Conservation (phyloP, 805 yeast genomes). For the Saccharomycodes ludwigii region DNA sequence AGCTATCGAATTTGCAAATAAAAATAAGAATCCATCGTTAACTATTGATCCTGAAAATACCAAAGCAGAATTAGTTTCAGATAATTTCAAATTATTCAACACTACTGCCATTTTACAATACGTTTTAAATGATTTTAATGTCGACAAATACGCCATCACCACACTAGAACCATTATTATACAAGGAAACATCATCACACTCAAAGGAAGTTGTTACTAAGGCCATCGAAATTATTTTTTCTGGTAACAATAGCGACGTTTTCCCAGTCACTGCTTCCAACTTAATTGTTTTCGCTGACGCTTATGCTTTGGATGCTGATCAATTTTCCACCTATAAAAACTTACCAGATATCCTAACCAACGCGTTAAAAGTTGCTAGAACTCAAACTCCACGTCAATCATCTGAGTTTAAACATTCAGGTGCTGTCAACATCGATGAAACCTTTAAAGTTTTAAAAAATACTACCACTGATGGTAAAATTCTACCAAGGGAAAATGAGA, state of each 20-base stretch:
- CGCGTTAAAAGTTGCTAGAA: slow-evolving; percentile 37
- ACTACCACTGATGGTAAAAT: slow-evolving; percentile 27
- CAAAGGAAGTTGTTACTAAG: slow-evolving; percentile 30
- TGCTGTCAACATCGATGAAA: slow-evolving; percentile 17
- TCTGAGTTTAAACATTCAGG: slow-evolving; percentile 30
- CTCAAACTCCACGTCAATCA: slow-evolving; percentile 21
- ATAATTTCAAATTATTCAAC: slow-evolving; percentile 36
- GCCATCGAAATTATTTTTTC: slow-evolving; percentile 20
- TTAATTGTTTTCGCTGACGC: slow-evolving; percentile 47
- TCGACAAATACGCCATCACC: slow-evolving; percentile 17
- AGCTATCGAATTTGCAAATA: slow-evolving; percentile 18
- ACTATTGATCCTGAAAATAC: slow-evolving; percentile 15
- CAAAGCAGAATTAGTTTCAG: slow-evolving; percentile 13
- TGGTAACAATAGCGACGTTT: slow-evolving; percentile 14
- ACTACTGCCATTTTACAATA: slow-evolving; percentile 62
- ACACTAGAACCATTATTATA: slow-evolving; percentile 13
- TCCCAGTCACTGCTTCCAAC: slow-evolving; percentile 32
- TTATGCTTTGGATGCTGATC: slow-evolving; percentile 29
- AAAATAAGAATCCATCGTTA: slow-evolving; percentile 18
- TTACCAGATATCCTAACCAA: slow-evolving; percentile 26
- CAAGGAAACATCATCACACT: slow-evolving; percentile 28
- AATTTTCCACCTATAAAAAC: slow-evolving; percentile 16
- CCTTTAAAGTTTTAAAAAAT: slow-evolving; percentile 11
- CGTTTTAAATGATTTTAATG: slow-evolving; percentile 37
- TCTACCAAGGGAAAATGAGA: slow-evolving; percentile 57